Conservation (phyloP, 768 basidiomycete species). For the Cytidiella melzeri region DNA sequence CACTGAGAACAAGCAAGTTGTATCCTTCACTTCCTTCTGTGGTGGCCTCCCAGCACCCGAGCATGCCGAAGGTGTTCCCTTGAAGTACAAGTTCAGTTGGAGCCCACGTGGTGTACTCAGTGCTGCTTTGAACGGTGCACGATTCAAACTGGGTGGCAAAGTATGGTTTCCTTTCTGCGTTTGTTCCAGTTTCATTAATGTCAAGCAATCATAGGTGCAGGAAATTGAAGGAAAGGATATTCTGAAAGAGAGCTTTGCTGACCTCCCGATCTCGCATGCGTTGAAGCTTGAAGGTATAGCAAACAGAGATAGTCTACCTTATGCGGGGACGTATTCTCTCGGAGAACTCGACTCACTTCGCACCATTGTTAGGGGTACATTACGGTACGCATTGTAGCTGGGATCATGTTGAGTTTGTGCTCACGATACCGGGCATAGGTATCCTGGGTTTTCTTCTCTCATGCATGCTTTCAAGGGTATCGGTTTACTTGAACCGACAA, state of each 20-base stretch:
- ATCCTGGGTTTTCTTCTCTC: conserved; percentile 73
- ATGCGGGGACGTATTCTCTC: conserved; percentile 61
- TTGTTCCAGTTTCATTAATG: neutral
- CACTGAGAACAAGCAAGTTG: conserved; percentile 45
- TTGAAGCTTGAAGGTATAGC: conserved; percentile 77
- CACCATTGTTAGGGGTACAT: conserved; percentile 78
- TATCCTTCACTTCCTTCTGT: conserved; percentile 85
- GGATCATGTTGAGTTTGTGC: neutral
- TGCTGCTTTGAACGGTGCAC: conserved; percentile 71
- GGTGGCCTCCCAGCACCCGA: conserved; percentile 87
- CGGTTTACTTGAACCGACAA: conserved; percentile 53
- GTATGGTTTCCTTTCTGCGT: conserved; percentile 31
- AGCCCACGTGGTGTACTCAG: conserved; percentile 80
- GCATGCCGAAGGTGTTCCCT: conserved; percentile 47
- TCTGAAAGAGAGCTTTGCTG: conserved; percentile 51
- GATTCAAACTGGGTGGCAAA: conserved; percentile 51
- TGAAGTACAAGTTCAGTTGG: conserved; percentile 95
- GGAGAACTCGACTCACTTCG: conserved; percentile 35
- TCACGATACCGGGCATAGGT: conserved; percentile 37
- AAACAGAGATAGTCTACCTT: conserved; percentile 76
- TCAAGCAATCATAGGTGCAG: conserved; percentile 29
- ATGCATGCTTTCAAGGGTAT: conserved; percentile 67
- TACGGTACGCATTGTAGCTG: conserved; percentile 44
- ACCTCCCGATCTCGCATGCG: conserved; percentile 59
- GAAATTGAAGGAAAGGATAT: conserved; percentile 48